Base-by-base conservation (phyloP, 306 rosid genomes). In the Inga oerstediana region DNA sequence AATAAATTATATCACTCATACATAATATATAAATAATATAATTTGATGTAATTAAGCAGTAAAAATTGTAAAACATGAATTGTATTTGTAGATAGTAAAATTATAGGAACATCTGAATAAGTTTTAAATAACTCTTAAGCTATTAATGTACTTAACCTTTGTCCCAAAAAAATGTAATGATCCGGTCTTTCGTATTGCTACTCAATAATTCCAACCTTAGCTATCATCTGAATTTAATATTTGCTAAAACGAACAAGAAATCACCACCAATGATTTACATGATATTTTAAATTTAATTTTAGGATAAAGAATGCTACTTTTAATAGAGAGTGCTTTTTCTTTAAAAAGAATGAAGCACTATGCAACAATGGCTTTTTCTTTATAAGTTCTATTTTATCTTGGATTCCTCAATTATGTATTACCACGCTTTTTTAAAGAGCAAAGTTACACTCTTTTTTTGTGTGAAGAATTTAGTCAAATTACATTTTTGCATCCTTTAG, bases 341-440 rank as follows among this genome's bases (percentile, higher is more conserved):
- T 87, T 79, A n/a, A 79, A 82, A 84, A 86, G 84, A 80, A 79
- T 74, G 80, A 72, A 74, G 76, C 84, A 72, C 86, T 86, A 86
- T 77, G 81, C 74, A 77, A 65, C 94, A 89, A 90, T 89, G 71
- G 43, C 94, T 86, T 93, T 91, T 86, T 75, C 94, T 93, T 91
- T 90, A 78, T 27, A 37, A 77, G 76, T 78, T 78, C 85, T 79
- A 81, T 86, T 84, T 87, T 86, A 79, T 80, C 91, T 93, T 89
- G 94, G 91, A 93, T 93, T 93, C 97, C 80, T 85, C 78, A 41
- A 16, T 52, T 52, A 52, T 52, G 17, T 58, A 58, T 87, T 91
- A 82, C 85, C 64, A 70, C 77, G 72, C 85, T 82, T 86, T 85
- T 58, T 37, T 72, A 64, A 64, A 58, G 64, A 58, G 64, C 30